phyloP scores from a whole-genome alignment of 2,329 filamentous ascomycete species.

The Nemania sp. region DNA sequence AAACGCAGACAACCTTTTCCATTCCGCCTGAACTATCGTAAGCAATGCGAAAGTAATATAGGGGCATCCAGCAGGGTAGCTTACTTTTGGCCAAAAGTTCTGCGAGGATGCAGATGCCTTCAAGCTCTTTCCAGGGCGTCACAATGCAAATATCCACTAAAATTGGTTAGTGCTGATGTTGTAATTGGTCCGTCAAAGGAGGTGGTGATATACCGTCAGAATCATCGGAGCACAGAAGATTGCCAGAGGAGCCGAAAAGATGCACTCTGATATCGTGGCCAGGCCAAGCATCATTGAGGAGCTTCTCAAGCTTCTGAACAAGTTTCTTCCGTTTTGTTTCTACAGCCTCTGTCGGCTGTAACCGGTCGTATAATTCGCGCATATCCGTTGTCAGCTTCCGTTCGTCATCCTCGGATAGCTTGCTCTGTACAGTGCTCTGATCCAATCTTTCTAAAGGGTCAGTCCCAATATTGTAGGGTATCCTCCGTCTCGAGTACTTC shows the following conservation, averaged over 20 bases:
- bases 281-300: slow-evolving; percentile 91
- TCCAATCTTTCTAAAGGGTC: slow-evolving; percentile 75
- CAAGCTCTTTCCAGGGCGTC: slow-evolving; percentile 83
- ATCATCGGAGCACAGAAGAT: slow-evolving; percentile 89
- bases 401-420: slow-evolving; percentile 73
- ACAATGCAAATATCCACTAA: slow-evolving; percentile 97
- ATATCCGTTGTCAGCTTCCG: slow-evolving; percentile 78
- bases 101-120: slow-evolving; percentile 88
- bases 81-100: slow-evolving; percentile 82
- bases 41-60: slow-evolving; percentile 32
- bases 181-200: neutral
- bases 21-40: slow-evolving; percentile 73
- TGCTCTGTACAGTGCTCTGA: slow-evolving; percentile 71
- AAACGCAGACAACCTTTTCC: slow-evolving; percentile 94
- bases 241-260: slow-evolving; percentile 97
- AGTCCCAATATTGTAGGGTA: slow-evolving; percentile 88
- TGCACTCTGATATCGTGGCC: slow-evolving; percentile 87
- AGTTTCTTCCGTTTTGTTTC: slow-evolving; percentile 75
- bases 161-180: slow-evolving; percentile 37
- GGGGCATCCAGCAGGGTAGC: slow-evolving; percentile 40
- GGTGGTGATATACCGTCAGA: slow-evolving; percentile 76
- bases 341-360: slow-evolving; percentile 80
- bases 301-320: slow-evolving; percentile 82
- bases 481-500: slow-evolving; percentile 78
- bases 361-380: slow-evolving; percentile 78